These are phyloP conservation scores for Cladorrhinum sp. DNA, from an alignment of 2,329 filamentous ascomycete species.

Conservation along the genomic window DNA sequence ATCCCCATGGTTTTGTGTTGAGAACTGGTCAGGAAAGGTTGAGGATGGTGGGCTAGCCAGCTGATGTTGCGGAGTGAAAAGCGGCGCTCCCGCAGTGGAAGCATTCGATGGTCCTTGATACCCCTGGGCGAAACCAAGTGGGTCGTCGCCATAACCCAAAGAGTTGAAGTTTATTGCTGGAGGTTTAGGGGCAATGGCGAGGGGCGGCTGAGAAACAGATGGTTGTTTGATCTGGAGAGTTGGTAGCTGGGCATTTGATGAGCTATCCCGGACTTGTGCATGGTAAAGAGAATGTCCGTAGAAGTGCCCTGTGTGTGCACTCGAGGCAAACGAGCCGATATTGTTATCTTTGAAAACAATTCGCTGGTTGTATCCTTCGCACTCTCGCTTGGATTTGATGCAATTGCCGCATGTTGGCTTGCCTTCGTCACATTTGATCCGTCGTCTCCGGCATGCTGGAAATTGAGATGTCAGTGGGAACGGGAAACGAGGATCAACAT, in stretches of 20 bases:
- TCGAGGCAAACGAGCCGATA: slow-evolving; percentile 57
- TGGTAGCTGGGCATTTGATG: slow-evolving; percentile 44
- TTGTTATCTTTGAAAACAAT: slow-evolving; percentile 73
- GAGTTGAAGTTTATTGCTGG: slow-evolving; percentile 33
- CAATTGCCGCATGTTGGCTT: slow-evolving; percentile 80
- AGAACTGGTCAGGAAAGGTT: background rate
- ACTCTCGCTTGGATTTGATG: slow-evolving; percentile 78
- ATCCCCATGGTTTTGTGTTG: background rate
- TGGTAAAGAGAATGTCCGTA: slow-evolving; percentile 46
- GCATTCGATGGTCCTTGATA: slow-evolving; percentile 33
- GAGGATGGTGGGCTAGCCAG: slow-evolving; percentile 13
- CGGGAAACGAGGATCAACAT: slow-evolving; percentile 12
- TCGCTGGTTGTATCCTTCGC: slow-evolving; percentile 79
- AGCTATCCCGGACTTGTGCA: slow-evolving; percentile 43
- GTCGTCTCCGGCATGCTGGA: slow-evolving; percentile 82
- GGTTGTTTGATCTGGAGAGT: slow-evolving; percentile 38
- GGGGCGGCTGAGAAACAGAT: slow-evolving; percentile 35
- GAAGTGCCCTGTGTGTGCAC: slow-evolving; percentile 36
- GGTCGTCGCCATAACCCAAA: slow-evolving; percentile 29
- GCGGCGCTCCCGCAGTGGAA: slow-evolving; percentile 13
- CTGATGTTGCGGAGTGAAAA: slow-evolving; percentile 19
- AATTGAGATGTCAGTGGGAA: slow-evolving; percentile 27
- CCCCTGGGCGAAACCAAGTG: slow-evolving; percentile 29
- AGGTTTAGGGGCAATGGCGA: slow-evolving; percentile 53
- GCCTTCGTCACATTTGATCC: slow-evolving; percentile 96